Conservation (phyloP, 1,284 basidiomycete genomes). For the Ustilago vetiveriae region DNA sequence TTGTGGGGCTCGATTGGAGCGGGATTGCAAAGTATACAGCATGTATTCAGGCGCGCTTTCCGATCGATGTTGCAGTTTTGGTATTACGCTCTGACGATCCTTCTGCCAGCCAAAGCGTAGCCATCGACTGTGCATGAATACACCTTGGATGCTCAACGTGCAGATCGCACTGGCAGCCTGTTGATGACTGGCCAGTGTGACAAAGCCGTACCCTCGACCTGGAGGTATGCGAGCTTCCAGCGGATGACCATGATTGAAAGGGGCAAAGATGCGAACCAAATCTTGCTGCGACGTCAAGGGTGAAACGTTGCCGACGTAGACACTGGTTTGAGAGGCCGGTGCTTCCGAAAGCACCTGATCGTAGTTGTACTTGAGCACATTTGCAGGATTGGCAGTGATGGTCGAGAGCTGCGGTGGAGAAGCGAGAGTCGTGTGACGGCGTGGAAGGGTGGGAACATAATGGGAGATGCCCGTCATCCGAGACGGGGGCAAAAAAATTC, state of each 20-base stretch:
- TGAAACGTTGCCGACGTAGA: conserved; percentile 97
- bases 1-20: no score
- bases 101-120: conserved; percentile 99
- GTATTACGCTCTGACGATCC: conserved; percentile 69
- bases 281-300: conserved; percentile 94
- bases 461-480: not conserved
- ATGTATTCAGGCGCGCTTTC: conserved; percentile 14
- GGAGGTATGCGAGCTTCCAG: conserved; percentile 85
- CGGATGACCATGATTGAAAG: conserved; percentile 83
- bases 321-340: conserved; percentile 89
- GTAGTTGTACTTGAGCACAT: conserved; percentile 71
- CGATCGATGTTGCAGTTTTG: conserved; percentile 1
- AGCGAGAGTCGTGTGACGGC: conserved; percentile 31
- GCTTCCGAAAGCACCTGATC: conserved; percentile 88
- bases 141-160: conserved; percentile 80
- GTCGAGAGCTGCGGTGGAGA: not conserved
- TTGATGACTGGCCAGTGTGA: conserved; percentile 96
- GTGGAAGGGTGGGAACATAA: not conserved
- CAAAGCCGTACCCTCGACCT: conserved; percentile 96
- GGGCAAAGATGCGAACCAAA: conserved; percentile 93
- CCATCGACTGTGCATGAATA: conserved; percentile 91
- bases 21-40: conserved; percentile 1
- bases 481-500: conserved; percentile 9
- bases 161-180: conserved; percentile 97
- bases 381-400: not conserved